These are phyloP conservation scores for Trichoderma sp. DNA, from an alignment of 2,329 filamentous ascomycete genomes.

Conservation along the genomic window DNA sequence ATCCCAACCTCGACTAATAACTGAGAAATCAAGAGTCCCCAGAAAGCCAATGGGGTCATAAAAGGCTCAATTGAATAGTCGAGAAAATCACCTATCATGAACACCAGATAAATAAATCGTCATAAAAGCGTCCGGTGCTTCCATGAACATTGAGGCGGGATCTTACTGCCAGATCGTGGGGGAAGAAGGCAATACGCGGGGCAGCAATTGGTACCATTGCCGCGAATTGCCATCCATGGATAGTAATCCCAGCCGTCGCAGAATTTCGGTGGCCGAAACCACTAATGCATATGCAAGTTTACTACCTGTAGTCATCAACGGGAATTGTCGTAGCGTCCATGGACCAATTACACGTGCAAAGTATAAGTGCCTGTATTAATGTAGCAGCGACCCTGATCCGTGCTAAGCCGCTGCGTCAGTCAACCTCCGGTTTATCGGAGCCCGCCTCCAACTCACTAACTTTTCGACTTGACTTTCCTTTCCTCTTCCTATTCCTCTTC, in stretches of 20 bases:
- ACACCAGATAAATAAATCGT: not conserved
- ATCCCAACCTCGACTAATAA: not conserved
- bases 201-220: not conserved
- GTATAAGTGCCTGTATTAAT: not conserved
- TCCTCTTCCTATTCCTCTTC: not conserved
- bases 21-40: not conserved
- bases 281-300: not conserved
- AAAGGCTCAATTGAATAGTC: not conserved
- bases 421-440: slow-evolving; percentile 27
- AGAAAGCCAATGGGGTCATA: not conserved
- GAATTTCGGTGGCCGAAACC: not conserved
- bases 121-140: not conserved
- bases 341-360: not conserved
- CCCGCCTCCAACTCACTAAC: slow-evolving; percentile 15
- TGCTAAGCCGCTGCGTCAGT: slow-evolving; percentile 11
- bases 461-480: slow-evolving; percentile 9
- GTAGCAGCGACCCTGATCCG: not conserved
- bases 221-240: not conserved
- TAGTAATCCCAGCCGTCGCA: not conserved
- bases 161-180: not conserved
- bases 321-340: not conserved
- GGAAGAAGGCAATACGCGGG: not conserved
- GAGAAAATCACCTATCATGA: not conserved
- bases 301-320: not conserved
- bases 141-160: not conserved